A percentile compares a stretch with the other conserved stretches of the same genome.
These are phyloP conservation scores for Poa annua DNA, from an alignment of 176 grass and related monocot genomes.

Conservation along the genomic window DNA sequence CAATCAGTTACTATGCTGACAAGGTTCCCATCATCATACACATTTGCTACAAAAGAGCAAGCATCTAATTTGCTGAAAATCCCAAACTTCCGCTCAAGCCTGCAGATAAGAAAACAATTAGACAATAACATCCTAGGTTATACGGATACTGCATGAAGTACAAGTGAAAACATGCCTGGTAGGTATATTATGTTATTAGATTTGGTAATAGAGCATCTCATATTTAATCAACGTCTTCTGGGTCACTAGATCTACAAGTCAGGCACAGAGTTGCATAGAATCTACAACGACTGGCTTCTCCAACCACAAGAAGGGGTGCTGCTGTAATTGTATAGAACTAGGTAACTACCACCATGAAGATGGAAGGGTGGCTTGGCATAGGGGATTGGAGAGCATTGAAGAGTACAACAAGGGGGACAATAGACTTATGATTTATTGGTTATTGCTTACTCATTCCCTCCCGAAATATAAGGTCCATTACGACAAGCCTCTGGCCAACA, in stretches of 20 bases:
- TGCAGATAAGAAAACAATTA: constrained; percentile 42
- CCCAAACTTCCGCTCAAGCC: constrained; percentile 83
- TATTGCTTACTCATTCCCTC: not conserved
- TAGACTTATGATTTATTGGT: not conserved
- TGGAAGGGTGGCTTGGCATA: not conserved
- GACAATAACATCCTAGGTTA: constrained; percentile 10
- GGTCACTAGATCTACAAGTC: not conserved
- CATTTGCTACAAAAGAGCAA: constrained; percentile 94
- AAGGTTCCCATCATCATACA: constrained; percentile 95
- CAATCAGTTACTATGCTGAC: constrained; percentile 99
- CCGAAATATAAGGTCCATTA: not conserved
- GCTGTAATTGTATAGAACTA: constrained; percentile 1
- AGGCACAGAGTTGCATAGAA: constrained; percentile 18
- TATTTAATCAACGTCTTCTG: not conserved
- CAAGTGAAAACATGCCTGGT: constrained; percentile 22
- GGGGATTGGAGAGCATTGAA: not conserved
- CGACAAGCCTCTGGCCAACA: not conserved
- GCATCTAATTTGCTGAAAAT: constrained; percentile 98
- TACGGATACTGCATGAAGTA: constrained; percentile 1
- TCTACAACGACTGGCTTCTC: not conserved
- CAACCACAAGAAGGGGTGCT: constrained; percentile 19
- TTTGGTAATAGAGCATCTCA: not conserved
- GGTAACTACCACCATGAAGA: not conserved
- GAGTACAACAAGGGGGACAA: not conserved
- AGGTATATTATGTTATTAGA: constrained; percentile 1